Percentiles rank a stretch among this genome's conserved stretches.
Evolutionary conservation across 768 basidiomycete species (phyloP).

Genomic region (Phylloporus scabripes): DNA sequence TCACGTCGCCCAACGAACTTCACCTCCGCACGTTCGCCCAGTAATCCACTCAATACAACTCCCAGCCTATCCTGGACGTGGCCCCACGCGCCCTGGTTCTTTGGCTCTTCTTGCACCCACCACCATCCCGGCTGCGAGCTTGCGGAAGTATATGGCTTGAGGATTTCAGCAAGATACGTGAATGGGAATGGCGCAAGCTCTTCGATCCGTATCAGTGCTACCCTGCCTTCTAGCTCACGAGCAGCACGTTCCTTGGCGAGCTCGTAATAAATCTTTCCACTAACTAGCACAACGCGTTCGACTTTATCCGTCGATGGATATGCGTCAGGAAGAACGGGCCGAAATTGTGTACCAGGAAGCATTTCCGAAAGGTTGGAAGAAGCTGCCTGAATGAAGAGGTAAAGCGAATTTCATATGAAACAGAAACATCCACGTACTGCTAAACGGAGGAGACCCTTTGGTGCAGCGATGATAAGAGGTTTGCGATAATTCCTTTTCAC

Average conservation of each 20-base stretch:
- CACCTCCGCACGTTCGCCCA: conserved; percentile 34
- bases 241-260: conserved; percentile 63
- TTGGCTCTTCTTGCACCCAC: conserved; percentile 87
- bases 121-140: conserved; percentile 35
- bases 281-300: conserved; percentile 65
- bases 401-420: background rate
- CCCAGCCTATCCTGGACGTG: conserved; percentile 59
- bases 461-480: conserved; percentile 78
- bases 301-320: conserved; percentile 34
- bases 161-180: conserved; percentile 37
- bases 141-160: conserved; percentile 42
- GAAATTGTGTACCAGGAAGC: conserved; percentile 54
- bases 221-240: conserved; percentile 39
- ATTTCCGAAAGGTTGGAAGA: conserved; percentile 64
- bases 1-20: conserved; percentile 63
- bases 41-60: conserved; percentile 41
- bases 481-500: conserved; percentile 81
- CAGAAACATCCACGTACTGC: conserved; percentile 44
- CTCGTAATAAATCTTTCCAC: conserved; percentile 88
- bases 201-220: conserved; percentile 75
- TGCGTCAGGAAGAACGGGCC: conserved; percentile 57
- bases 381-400: conserved; percentile 49
- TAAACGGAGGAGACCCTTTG: conserved; percentile 76
- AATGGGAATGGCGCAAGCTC: conserved; percentile 91
- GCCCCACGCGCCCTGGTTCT: conserved; percentile 77